Evolutionary conservation across 78 protist genomes (phyloP).

Genomic region (Trichosphaerium sp.): DNA sequence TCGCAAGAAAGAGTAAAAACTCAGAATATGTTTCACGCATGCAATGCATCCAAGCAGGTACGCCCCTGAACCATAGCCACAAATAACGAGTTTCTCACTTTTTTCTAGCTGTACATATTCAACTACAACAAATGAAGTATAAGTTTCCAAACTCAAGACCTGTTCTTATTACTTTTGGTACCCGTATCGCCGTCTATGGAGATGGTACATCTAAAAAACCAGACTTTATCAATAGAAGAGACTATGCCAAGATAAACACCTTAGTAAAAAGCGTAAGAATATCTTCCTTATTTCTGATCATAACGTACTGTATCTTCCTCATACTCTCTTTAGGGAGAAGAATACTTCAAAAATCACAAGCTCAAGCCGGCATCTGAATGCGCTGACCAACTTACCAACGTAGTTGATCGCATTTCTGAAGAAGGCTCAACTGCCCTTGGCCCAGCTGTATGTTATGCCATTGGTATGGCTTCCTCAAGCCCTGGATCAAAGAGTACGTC

Average conservation of each 20-base stretch:
- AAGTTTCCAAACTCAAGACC: not conserved
- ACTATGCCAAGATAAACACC: not conserved
- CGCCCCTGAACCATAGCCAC: too few species aligned
- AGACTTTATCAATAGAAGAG: not conserved
- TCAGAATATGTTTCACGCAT: not conserved
- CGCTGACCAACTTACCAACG: not conserved
- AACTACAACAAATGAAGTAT: not conserved
- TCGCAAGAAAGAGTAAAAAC: not conserved
- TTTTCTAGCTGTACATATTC: not conserved
- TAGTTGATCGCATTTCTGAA: not conserved
- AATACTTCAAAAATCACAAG: not conserved
- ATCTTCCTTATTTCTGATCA: not conserved
- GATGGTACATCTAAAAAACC: not conserved
- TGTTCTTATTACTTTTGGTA: not conserved
- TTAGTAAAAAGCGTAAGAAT: too few species aligned
- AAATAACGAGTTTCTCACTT: too few species aligned
- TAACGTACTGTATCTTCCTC: not conserved
- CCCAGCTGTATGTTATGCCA: not conserved
- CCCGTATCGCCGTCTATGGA: not conserved
- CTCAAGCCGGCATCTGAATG: not conserved
- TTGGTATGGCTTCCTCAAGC: not conserved
- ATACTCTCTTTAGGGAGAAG: not conserved
- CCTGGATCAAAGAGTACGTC: not conserved
- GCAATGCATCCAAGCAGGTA: not conserved
- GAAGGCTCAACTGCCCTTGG: not conserved